These are phyloP conservation scores for Saccharomyces uvarum DNA, from an alignment of 1,139 yeast species.

Conservation along the genomic window DNA sequence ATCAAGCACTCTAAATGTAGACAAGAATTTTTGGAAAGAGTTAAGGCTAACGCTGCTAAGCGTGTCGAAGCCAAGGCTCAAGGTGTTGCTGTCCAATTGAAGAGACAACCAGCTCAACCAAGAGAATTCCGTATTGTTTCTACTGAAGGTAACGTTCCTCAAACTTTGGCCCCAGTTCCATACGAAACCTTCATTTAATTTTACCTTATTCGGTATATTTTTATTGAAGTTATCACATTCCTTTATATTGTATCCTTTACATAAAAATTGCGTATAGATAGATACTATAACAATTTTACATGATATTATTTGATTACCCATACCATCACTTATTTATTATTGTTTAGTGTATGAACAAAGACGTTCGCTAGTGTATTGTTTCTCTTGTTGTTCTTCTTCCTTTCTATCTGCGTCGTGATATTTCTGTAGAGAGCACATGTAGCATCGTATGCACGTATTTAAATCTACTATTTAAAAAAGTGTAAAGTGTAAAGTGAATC, in stretches of 20 bases:
- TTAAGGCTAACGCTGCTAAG: conserved; percentile 90
- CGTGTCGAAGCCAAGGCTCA: conserved; percentile 90
- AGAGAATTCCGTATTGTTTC: conserved; percentile 83
- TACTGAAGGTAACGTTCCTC: conserved; percentile 75
- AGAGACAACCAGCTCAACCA: conserved; percentile 98
- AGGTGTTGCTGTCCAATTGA: conserved; percentile 85
- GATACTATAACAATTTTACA: not conserved
- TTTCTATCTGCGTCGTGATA: not conserved
- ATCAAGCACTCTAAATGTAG: conserved; percentile 99
- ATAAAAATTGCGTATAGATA: not conserved
- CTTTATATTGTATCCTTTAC: not conserved
- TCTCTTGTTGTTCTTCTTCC: not conserved
- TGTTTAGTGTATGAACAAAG: not conserved
- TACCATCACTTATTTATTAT: not conserved
- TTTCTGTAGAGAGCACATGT: not conserved
- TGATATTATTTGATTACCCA: not conserved
- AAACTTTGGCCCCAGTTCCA: conserved; percentile 97
- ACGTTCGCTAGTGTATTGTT: not conserved
- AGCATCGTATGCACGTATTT: not conserved
- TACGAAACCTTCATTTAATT: conserved; percentile 97
- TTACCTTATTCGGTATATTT: conserved; percentile 6
- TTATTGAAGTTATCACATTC: not conserved
- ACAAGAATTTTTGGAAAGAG: conserved; percentile 97
- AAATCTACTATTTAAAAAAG: not conserved
- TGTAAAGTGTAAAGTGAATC: not conserved